A percentile compares a stretch with the other conserved stretches of the same genome.
phyloP scores from a whole-genome alignment of 306 rosid species.

The Hippophae rhamnoides region DNA sequence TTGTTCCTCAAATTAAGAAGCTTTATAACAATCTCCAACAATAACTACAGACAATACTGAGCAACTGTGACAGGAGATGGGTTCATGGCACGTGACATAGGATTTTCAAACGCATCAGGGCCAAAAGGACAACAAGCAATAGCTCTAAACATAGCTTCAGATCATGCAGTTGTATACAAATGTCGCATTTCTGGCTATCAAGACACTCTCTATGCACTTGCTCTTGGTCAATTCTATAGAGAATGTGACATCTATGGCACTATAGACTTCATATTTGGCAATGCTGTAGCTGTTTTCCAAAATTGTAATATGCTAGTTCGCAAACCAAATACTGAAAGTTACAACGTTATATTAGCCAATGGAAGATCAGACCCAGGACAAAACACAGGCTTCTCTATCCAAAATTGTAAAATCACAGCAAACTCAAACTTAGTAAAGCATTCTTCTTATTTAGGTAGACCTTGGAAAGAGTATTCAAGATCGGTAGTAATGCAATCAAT shows the following conservation, averaged over 20 bases:
- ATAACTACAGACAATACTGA: too few species aligned
- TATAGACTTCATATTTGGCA: conserved; percentile 48
- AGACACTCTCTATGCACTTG: conserved; percentile 38
- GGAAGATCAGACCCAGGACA: conserved; percentile 41
- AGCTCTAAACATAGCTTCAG: conserved; percentile 37
- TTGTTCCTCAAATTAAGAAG: too few species aligned
- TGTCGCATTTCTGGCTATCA: conserved; percentile 42
- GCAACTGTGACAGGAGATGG: conserved; percentile 38
- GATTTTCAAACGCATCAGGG: conserved; percentile 43
- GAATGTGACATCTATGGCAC: conserved; percentile 46
- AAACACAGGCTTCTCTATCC: conserved; percentile 42
- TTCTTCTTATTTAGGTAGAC: conserved; percentile 39
- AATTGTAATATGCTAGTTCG: conserved; percentile 28
- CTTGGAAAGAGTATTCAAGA: conserved; percentile 44
- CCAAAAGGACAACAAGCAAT: conserved; percentile 33
- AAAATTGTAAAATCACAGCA: conserved; percentile 23
- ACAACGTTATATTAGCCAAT: conserved; percentile 30
- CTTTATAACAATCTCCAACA: too few species aligned
- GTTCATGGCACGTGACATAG: conserved; percentile 37
- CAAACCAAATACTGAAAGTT: conserved; percentile 9
- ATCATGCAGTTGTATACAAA: conserved; percentile 29
- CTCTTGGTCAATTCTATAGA: conserved; percentile 45
- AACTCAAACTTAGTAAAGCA: conserved; percentile 23
- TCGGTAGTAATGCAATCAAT: conserved; percentile 30
- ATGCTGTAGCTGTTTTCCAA: conserved; percentile 42